A percentile compares a stretch with the other conserved stretches of the same genome.
Evolutionary conservation across 1,284 basidiomycete genomes (phyloP).

Genomic region (Sporisorium reilianum): DNA sequence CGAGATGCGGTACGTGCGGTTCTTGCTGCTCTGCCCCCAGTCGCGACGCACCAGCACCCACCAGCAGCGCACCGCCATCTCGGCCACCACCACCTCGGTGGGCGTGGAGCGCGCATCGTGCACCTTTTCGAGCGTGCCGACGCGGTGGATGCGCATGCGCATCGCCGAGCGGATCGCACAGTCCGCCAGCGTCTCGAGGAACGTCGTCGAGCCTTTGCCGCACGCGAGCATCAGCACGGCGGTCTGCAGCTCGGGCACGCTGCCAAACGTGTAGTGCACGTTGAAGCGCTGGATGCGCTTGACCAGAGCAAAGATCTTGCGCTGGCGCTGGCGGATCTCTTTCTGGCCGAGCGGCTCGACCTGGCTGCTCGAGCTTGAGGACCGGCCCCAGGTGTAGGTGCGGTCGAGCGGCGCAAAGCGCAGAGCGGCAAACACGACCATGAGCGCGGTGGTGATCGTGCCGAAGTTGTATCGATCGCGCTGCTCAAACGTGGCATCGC

Average conservation of each 20-base stretch:
- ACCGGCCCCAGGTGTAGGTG: conserved; percentile 17
- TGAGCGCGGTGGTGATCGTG: conserved; percentile 31
- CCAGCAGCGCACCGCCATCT: conserved; percentile 47
- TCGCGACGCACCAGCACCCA: conserved; percentile 43
- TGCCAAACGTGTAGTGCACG: conserved; percentile 23
- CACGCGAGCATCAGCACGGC: conserved; percentile 34
- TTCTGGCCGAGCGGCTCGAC: conserved; percentile 30
- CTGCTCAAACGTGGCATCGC: conserved; percentile 26
- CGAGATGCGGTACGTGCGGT: conserved; percentile 36
- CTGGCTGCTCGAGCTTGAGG: conserved; percentile 4
- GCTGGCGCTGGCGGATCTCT: conserved; percentile 31
- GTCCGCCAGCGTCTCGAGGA: conserved; percentile 32
- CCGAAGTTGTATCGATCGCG: conserved; percentile 34
- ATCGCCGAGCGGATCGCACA: conserved; percentile 42
- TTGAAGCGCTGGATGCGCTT: conserved; percentile 40
- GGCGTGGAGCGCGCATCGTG: conserved; percentile 10
- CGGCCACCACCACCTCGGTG: conserved; percentile 16
- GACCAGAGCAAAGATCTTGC: conserved; percentile 33
- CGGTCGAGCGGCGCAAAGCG: conserved; percentile 33
- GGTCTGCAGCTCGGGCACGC: conserved; percentile 33
- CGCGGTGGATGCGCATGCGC: conserved; percentile 48
- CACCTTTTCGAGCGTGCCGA: conserved; percentile 26
- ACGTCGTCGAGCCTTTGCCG: conserved; percentile 30
- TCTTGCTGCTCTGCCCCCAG: conserved; percentile 36
- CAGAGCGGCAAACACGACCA: conserved; percentile 39